A percentile compares a stretch with the other conserved stretches of the same genome.
These are phyloP conservation scores for Chlorella ohadii DNA, from an alignment of 139 green algal species.

Conservation along the genomic window DNA sequence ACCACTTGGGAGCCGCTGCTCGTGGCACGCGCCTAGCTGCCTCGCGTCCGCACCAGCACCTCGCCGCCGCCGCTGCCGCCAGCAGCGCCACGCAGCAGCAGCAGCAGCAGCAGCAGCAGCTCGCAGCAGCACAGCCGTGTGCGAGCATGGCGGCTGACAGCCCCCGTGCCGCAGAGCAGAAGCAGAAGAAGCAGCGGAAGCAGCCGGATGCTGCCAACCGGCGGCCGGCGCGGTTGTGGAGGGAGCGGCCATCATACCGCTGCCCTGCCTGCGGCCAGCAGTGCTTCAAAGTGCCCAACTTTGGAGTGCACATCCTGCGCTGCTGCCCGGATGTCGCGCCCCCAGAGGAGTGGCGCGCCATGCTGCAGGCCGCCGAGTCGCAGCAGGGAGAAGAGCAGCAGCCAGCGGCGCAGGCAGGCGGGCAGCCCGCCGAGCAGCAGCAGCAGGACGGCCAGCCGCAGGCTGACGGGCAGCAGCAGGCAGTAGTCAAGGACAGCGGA, in stretches of 20 bases:
- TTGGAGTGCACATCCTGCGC: constrained; percentile 39
- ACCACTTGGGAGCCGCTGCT: too few relatives aligned
- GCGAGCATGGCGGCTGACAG: neutral
- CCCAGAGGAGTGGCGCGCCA: constrained; percentile 3
- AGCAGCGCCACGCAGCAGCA: neutral
- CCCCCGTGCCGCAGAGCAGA: neutral
- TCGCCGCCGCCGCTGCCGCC: too few relatives aligned
- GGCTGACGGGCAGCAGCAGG: neutral
- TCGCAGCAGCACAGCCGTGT: neutral
- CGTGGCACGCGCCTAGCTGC: too few relatives aligned
- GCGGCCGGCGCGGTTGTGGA: constrained; percentile 20
- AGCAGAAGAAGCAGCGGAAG: neutral
- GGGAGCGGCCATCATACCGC: constrained; percentile 20
- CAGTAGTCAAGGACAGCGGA: neutral
- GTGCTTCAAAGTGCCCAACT: constrained; percentile 28
- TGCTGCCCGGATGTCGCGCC: constrained; percentile 56
- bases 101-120: neutral
- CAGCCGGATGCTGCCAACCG: neutral
- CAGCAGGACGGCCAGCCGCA: neutral
- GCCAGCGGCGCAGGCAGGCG: neutral
- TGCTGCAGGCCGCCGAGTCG: neutral
- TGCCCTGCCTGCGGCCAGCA: constrained; percentile 57
- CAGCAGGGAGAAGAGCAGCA: constrained; percentile 4
- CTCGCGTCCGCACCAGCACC: too few relatives aligned
- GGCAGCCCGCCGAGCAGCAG: neutral